These are phyloP conservation scores for Coniella vitis DNA, from an alignment of 2,329 filamentous ascomycete genomes.

Conservation along the genomic window DNA sequence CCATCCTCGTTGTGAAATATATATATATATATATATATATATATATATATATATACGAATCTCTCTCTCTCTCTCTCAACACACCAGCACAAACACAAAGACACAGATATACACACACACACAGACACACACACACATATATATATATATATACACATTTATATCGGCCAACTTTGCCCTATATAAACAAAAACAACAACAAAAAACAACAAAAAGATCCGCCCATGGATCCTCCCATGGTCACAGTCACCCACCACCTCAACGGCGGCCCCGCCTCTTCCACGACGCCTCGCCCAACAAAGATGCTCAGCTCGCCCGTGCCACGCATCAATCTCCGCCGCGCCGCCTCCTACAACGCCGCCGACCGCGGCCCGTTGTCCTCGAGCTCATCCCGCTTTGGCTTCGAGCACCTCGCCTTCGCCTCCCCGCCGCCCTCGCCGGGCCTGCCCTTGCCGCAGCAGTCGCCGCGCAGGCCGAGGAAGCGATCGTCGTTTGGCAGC, in stretches of 20 bases:
- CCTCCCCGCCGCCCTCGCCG: slow-evolving; percentile 62
- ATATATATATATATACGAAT: too few species aligned
- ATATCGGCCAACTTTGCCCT: too few species aligned
- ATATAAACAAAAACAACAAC: background rate
- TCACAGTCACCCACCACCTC: slow-evolving; percentile 11
- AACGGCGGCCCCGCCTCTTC: slow-evolving; percentile 13
- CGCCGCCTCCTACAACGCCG: slow-evolving; percentile 48
- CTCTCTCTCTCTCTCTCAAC: too few species aligned
- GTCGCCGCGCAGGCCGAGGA: slow-evolving; percentile 40
- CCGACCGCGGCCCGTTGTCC: slow-evolving; percentile 48
- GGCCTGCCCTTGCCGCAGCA: slow-evolving; percentile 56
- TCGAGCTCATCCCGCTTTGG: slow-evolving; percentile 57
- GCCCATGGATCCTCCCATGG: slow-evolving; percentile 13
- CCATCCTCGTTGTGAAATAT: too few species aligned
- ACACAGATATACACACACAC: too few species aligned
- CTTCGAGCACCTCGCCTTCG: slow-evolving; percentile 62
- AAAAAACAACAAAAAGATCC: background rate
- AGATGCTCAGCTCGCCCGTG: slow-evolving; percentile 42
- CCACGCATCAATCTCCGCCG: slow-evolving; percentile 54
- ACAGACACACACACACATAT: too few species aligned
- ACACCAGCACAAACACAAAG: too few species aligned
- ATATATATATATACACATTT: too few species aligned
- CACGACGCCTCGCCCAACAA: slow-evolving; percentile 23
- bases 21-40: too few species aligned
- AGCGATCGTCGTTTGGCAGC: too few species aligned